Evolutionary conservation across 805 yeast genomes (phyloP).

Genomic region (Zygoascus biomembranicola): DNA sequence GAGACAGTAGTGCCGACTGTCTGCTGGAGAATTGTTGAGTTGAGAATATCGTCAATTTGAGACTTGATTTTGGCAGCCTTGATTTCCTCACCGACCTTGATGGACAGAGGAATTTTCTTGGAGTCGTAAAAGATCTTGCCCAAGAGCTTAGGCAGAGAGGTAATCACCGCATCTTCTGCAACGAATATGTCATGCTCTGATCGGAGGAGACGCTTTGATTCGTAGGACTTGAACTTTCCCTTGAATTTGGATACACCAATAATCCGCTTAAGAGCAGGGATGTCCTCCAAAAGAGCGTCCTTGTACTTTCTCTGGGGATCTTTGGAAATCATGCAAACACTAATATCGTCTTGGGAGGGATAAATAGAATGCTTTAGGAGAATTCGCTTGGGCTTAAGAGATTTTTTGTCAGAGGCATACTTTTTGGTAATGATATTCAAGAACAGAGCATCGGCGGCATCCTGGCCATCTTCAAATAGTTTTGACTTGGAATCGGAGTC

Average conservation of each 20-base stretch:
- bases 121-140: conserved; percentile 69
- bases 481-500: conserved; percentile 23
- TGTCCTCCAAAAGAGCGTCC: conserved; percentile 23
- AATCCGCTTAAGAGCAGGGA: conserved; percentile 35
- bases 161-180: conserved; percentile 74
- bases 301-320: conserved; percentile 45
- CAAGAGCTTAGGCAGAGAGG: conserved; percentile 71
- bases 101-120: conserved; percentile 57
- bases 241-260: conserved; percentile 68
- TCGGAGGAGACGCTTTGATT: conserved; percentile 70
- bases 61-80: conserved; percentile 45
- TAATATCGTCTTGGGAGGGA: conserved; percentile 35
- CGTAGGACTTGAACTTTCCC: conserved; percentile 80
- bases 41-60: conserved; percentile 50
- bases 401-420: conserved; percentile 50
- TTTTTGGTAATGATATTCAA: conserved; percentile 60
- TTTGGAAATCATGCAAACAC: conserved; percentile 60
- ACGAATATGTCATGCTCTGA: conserved; percentile 66
- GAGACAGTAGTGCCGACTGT: conserved; percentile 67
- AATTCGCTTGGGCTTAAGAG: conserved; percentile 35
- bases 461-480: conserved; percentile 49
- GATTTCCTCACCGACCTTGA: conserved; percentile 30
- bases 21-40: conserved; percentile 52
- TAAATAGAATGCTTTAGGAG: conserved; percentile 39
- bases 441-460: conserved; percentile 38